These are phyloP conservation scores for Vanderwaltozyma verrucispora DNA, from an alignment of 805 yeast species.

Conservation along the genomic window DNA sequence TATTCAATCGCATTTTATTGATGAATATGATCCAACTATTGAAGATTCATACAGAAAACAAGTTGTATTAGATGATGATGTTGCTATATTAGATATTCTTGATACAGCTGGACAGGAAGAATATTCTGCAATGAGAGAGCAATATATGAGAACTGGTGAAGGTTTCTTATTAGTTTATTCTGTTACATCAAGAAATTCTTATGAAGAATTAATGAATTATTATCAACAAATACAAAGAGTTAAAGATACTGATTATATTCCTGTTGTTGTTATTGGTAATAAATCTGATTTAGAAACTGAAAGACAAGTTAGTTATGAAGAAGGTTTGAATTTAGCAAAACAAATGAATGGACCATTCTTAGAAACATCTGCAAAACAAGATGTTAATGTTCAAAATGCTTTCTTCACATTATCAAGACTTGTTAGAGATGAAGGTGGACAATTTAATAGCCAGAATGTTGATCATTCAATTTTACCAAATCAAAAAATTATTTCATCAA, in stretches of 20 bases:
- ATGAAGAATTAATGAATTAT: conserved; percentile 75
- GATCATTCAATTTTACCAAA: conserved; percentile 4
- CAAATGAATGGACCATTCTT: conserved; percentile 63
- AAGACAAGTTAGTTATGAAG: conserved; percentile 63
- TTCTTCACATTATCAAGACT: conserved; percentile 59
- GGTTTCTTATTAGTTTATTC: conserved; percentile 86
- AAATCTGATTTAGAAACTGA: conserved; percentile 66
- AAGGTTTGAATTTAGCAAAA: conserved; percentile 52
- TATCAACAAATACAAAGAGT: conserved; percentile 71
- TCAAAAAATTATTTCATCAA: background rate
- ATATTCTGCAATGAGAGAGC: conserved; percentile 87
- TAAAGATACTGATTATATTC: conserved; percentile 66
- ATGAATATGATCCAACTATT: conserved; percentile 97
- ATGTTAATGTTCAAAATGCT: conserved; percentile 81
- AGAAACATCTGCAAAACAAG: conserved; percentile 89
- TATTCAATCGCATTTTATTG: conserved; percentile 90
- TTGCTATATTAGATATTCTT: conserved; percentile 71
- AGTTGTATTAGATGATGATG: conserved; percentile 71
- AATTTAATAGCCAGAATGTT: conserved; percentile 11
- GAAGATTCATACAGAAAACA: conserved; percentile 88
- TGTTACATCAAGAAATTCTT: conserved; percentile 73
- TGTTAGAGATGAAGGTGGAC: conserved; percentile 34
- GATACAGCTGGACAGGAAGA: conserved; percentile 99
- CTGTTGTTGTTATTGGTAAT: conserved; percentile 71
- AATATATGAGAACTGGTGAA: conserved; percentile 93